phyloP scores from a whole-genome alignment of 2,329 filamentous ascomycete genomes.

The Phyllosticta capitalensis region DNA sequence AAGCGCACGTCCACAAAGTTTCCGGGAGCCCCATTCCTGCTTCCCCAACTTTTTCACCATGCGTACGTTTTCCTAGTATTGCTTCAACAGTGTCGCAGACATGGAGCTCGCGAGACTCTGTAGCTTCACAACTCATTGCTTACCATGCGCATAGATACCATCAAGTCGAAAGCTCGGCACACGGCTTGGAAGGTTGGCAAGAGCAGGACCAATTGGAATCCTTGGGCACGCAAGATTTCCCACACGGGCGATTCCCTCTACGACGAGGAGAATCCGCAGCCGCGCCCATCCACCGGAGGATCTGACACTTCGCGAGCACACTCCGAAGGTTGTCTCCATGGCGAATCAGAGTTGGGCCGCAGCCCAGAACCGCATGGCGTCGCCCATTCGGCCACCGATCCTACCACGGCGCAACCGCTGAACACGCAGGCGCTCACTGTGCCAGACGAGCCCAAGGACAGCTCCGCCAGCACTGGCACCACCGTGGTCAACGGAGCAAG shows the following conservation, averaged over 20 bases:
- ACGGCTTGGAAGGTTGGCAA: constrained; percentile 23
- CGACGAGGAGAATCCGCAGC: constrained; percentile 23
- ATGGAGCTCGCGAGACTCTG: background rate
- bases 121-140: background rate
- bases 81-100: background rate
- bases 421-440: background rate
- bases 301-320: constrained; percentile 2
- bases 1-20: background rate
- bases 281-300: background rate
- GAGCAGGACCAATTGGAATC: constrained; percentile 22
- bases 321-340: constrained; percentile 1
- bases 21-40: background rate
- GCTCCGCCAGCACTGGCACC: background rate
- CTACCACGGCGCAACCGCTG: background rate
- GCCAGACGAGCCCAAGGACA: background rate
- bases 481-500: background rate
- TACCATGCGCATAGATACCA: constrained; percentile 20
- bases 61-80: background rate
- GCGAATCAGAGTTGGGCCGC: background rate
- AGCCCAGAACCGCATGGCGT: background rate
- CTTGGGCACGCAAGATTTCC: constrained; percentile 5
- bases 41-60: background rate
- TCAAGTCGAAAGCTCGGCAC: constrained; percentile 28
- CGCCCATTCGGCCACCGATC: constrained; percentile 1
- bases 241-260: constrained; percentile 7